Evolutionary conservation across 2,329 filamentous ascomycete species (phyloP), one percentile per base, ranked within the genome.

Genomic region (Knufia fluminis): DNA sequence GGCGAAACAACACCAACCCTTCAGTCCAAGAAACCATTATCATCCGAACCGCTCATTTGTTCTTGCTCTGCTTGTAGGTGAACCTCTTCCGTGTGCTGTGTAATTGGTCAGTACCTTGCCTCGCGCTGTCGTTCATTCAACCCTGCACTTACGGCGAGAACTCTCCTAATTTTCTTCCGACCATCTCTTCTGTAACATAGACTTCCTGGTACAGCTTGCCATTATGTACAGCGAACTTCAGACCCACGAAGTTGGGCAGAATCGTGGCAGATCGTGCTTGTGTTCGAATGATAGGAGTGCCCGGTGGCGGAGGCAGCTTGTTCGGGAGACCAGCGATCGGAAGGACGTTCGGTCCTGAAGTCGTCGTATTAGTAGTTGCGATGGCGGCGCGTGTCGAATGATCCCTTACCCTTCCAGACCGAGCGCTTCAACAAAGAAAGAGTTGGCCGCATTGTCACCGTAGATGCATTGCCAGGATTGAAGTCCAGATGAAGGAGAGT

Each of bases 81-180:
- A 85, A 85, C 38, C 71, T 71, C 68, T 84, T 85, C 59, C 82
- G 72, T 48, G 82, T 86, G 53, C 82, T 85, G 42, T 23, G 24
- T 10, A 9, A 32, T 48, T n/a, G 31, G 26, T 24, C 26, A 33
- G 16, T 46, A 8, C 17, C 28, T 23, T 35, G 26, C 20, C 12
- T 12, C 41, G 4, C 12, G 22, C 4, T 10, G 17, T 28, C 3
- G 17, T 39, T 36, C 50, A 36, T 1, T 33, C 17, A 43, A 38
- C 38, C 16, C 6, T n/a, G 9, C 16, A 80, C 87, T 62, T 78
- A 95, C 89, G 80, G 74, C 54, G 88, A 82, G 66, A 95, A 96
- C 70, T 96, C 90, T 60, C 90, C 90, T 59, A 96, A 75, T 71
- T 95, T 96, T 69, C 92, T 85, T 48, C 90, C 90, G 44, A 96